Conservation (phyloP, 495 filamentous ascomycete species). For the Neurospora discreta region DNA sequence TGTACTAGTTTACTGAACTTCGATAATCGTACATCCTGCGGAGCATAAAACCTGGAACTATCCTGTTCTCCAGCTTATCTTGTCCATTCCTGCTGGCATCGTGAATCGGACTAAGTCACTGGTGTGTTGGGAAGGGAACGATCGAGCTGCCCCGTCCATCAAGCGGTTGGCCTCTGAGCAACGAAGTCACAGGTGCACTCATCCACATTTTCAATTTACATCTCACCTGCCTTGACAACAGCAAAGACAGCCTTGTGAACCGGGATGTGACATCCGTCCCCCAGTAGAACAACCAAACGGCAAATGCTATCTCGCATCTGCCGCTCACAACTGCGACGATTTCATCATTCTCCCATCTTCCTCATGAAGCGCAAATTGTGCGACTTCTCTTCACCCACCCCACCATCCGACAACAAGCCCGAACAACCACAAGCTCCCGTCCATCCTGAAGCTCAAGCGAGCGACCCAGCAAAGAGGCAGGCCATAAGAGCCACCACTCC, state of each 20-base stretch:
- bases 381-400: slow-evolving; percentile 1
- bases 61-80: background rate
- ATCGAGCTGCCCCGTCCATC: background rate
- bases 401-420: background rate
- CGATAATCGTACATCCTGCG: background rate
- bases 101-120: background rate
- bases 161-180: background rate
- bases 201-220: background rate
- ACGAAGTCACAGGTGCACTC: background rate
- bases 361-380: slow-evolving; percentile 16
- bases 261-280: background rate
- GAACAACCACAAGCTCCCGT: background rate
- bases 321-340: background rate
- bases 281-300: background rate
- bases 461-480: background rate
- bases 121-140: background rate
- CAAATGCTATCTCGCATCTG: slow-evolving; percentile 4
- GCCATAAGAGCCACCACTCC: background rate
- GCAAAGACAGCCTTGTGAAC: slow-evolving; percentile 1
- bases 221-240: background rate
- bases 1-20: background rate
- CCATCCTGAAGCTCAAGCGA: background rate
- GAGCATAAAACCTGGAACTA: background rate
- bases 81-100: background rate
- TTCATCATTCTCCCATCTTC: background rate